Conservation (phyloP, 1,284 basidiomycete species). For the Ceratobasidium papillatum region DNA sequence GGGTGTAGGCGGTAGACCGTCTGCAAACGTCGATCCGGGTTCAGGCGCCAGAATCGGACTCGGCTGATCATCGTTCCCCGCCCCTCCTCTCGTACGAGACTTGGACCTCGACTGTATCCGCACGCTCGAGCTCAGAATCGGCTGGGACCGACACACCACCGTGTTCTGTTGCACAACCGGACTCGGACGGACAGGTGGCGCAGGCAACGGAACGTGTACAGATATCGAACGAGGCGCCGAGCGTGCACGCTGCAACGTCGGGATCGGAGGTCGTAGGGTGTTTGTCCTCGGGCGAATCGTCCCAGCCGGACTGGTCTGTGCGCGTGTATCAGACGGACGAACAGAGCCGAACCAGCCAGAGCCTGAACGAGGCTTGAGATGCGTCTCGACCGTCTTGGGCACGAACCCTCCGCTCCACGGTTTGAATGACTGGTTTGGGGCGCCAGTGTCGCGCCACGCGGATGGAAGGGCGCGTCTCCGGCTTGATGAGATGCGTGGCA, state of each 20-base stretch:
- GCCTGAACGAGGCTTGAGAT: neutral
- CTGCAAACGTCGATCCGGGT: neutral
- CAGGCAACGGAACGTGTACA: slow-evolving; percentile 19
- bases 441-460: slow-evolving; percentile 22
- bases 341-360: neutral
- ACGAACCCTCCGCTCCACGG: slow-evolving; percentile 24
- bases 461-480: slow-evolving; percentile 22
- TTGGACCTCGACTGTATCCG: neutral
- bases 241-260: slow-evolving; percentile 15
- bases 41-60: slow-evolving; percentile 3
- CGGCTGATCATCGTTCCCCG: neutral
- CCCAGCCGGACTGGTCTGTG: neutral
- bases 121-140: slow-evolving; percentile 7
- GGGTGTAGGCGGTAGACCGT: slow-evolving; percentile 19
- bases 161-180: slow-evolving; percentile 19
- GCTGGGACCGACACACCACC: slow-evolving; percentile 24
- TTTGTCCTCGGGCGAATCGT: neutral
- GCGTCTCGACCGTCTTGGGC: slow-evolving; percentile 2
- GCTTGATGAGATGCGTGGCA: slow-evolving; percentile 16
- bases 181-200: slow-evolving; percentile 19
- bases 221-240: slow-evolving; percentile 19
- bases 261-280: neutral
- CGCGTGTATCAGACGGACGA: neutral
- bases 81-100: neutral
- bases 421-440: too few species aligned